Base-by-base conservation (phyloP, 176 grass and related monocot genomes). In the Aechmea fasciata region DNA sequence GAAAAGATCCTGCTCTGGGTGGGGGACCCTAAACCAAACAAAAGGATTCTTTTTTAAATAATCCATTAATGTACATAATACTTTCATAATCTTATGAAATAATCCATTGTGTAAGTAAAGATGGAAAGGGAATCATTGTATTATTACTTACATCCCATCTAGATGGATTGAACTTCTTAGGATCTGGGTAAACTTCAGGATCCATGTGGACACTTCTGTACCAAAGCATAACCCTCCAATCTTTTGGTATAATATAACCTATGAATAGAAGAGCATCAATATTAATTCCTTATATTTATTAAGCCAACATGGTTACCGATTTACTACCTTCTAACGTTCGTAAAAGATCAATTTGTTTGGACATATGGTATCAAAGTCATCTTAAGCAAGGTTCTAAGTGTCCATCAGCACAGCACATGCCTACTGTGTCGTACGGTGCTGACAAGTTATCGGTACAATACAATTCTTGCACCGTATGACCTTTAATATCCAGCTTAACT, bases 181-280 rank as follows among this genome's bases (percentile, higher is more conserved):
- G 78, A 52, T 97, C 82, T 64, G 75, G 48, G 48, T 97, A 97
- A 10, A 97, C 86, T 29, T 90, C 25, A 52, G 84, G 65, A 80
- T 97, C 93, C 93, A 96, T 90, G 81, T 96, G 86, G 47, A 96
- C 93, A 51, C 59, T 96, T 59, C 93, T 78, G 75, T 85, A 97
- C 93, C 93, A 97, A 12, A 92, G 71, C 86, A 87, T 74, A 49
- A 87, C 73, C 67, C 78, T 97, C 93, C 93, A 97, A 1, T 78
- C 93, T 71, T 92, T 90, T 7, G 93, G 93, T 71, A 97, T 83
- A 41, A 92, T 65, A 79, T 92, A 97, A 8, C 93, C 93, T 96
- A 82, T 52, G 49, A 72, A 65, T 19, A 72, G 15, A 3, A n/a
- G 15, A 2, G 11, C 17, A 57, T 17, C 13, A 57, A 57, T 57